Base-by-base conservation (phyloP, 148 eudicot species). In the Pharnaceum exiguum region DNA sequence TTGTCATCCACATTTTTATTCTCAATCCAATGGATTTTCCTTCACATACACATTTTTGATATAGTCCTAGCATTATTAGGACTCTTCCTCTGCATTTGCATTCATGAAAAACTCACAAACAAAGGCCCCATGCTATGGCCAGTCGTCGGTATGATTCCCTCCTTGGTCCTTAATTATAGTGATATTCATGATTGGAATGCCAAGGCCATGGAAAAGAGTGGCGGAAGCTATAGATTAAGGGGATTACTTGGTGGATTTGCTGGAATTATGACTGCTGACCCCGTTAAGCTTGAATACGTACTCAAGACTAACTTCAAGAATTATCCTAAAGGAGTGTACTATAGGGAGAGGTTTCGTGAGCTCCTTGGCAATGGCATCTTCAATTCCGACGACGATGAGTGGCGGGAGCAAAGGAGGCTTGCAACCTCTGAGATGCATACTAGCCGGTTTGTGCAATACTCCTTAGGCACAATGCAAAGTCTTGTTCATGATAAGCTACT, bases 401-500 rank as follows among this genome's bases (percentile, higher is more conserved):
- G 86, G 86, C 71, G 64, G 61, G 72, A 52, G 8, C 86, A 81
- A 48, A 69, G 86, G 5, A 65, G 82, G 31, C 71, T 76, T 18
- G 86, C 86, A 0, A 75, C 75, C n/a, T 74, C 80, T 6, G 82
- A 77, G 64, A 77, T 81, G 86, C 86, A 81, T 51, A 74, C 86
- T 1, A 66, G 45, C 18, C 77, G 86, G n/a, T 81, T 77, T 11
- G 55, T 77, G 25, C 63, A 69, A 18, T 81, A 74, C 46, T 81
- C 82, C 5, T 37, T 72, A 49, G 42, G 33, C n/a, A 66, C 71
- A 50, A 75, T 77, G 62, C 79, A 75, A 25, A 67, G 50, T 27
- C 61, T 81, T 26, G 82, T 81, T 46, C 79, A 81, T 55, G 54
- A 75, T 10, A 81, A 81, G 57, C 35, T 81, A 40, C 61, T 81